Evolutionary conservation across 2,329 filamentous ascomycete genomes (phyloP).

Genomic region (Aspergillus novoparasiticus): DNA sequence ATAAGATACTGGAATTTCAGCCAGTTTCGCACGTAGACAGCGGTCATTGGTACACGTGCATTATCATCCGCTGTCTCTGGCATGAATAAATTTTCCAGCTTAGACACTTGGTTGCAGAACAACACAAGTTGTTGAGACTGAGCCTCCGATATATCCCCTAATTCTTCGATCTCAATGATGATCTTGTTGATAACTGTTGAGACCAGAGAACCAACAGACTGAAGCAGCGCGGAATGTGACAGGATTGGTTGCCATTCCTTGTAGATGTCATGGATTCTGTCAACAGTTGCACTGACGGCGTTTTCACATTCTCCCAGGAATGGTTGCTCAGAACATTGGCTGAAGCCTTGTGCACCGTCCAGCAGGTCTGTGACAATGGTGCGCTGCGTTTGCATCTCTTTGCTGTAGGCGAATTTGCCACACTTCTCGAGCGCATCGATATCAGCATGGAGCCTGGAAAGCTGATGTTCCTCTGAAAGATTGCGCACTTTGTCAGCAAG

Average conservation of each 20-base stretch:
- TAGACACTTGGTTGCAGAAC: slow-evolving; percentile 59
- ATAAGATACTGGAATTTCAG: slow-evolving; percentile 66
- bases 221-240: slow-evolving; percentile 62
- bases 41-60: slow-evolving; percentile 54
- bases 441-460: slow-evolving; percentile 56
- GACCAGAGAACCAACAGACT: slow-evolving; percentile 62
- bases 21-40: slow-evolving; percentile 65
- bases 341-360: slow-evolving; percentile 65
- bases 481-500: slow-evolving; percentile 57
- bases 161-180: slow-evolving; percentile 63
- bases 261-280: slow-evolving; percentile 60
- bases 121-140: slow-evolving; percentile 62
- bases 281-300: slow-evolving; percentile 60
- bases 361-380: slow-evolving; percentile 65
- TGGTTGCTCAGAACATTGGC: slow-evolving; percentile 60
- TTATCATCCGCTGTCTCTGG: slow-evolving; percentile 41
- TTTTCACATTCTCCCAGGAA: slow-evolving; percentile 63
- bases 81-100: slow-evolving; percentile 60
- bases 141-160: slow-evolving; percentile 65
- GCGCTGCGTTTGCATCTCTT: slow-evolving; percentile 66
- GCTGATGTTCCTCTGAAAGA: slow-evolving; percentile 50
- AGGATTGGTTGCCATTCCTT: slow-evolving; percentile 60
- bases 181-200: slow-evolving; percentile 61
- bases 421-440: slow-evolving; percentile 60
- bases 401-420: slow-evolving; percentile 62